These are phyloP conservation scores for Puccinia polysora DNA, from an alignment of 1,284 basidiomycete genomes.

Conservation along the genomic window DNA sequence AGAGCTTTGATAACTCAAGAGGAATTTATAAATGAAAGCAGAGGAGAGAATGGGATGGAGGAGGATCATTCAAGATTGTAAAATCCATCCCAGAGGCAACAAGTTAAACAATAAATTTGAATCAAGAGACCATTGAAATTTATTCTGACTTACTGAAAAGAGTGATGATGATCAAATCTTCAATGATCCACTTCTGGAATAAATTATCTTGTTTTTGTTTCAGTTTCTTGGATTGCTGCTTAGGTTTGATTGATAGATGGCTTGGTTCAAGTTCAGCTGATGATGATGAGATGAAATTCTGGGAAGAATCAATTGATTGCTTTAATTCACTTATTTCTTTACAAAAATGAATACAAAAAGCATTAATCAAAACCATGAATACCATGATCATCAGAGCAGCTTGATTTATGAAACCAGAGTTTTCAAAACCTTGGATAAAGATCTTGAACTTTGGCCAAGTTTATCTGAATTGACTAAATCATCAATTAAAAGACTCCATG, in stretches of 20 bases:
- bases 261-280: no score
- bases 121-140: conserved; percentile 21
- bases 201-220: background rate
- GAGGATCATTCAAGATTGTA: no score
- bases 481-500: conserved; percentile 65
- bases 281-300: background rate
- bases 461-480: no score
- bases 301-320: background rate
- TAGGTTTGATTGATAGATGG: no score
- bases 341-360: conserved; percentile 16
- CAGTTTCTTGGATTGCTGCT: no score
- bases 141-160: background rate
- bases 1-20: no score
- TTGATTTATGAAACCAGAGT: no score
- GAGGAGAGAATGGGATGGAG: no score
- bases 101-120: background rate
- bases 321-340: conserved; percentile 5
- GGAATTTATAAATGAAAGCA: no score
- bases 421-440: no score
- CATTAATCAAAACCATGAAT: no score
- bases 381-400: no score
- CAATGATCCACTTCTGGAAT: background rate
- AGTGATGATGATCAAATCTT: background rate
- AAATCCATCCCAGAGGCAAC: background rate
- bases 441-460: background rate